Conservation (phyloP, 257 asterid genomes). For the Nyctanthes arbortristis region DNA sequence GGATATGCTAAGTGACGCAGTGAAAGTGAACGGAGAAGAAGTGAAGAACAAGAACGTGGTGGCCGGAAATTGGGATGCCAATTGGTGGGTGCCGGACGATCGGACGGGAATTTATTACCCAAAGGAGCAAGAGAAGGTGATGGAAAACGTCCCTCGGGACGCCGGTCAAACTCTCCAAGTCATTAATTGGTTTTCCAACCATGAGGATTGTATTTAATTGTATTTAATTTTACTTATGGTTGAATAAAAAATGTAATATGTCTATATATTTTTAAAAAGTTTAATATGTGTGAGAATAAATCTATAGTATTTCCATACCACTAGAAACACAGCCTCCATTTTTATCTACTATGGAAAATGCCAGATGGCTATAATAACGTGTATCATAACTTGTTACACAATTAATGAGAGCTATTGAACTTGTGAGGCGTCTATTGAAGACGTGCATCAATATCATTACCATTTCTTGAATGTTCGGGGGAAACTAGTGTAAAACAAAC, state of each 20-base stretch:
- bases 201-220: conserved; percentile 22
- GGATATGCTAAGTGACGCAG: conserved; percentile 32
- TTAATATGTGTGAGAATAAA: not conserved
- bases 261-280: not conserved
- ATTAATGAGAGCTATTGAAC: too few species aligned
- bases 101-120: conserved; percentile 72
- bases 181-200: conserved; percentile 44
- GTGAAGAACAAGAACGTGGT: conserved; percentile 31
- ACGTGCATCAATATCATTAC: too few species aligned
- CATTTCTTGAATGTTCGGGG: too few species aligned
- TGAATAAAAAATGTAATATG: not conserved
- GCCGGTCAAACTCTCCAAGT: conserved; percentile 38
- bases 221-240: conserved; percentile 1
- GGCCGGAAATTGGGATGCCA: not conserved
- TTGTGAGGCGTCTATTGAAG: too few species aligned
- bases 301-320: too few species aligned
- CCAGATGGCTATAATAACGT: too few species aligned
- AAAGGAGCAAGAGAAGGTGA: conserved; percentile 67
- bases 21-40: conserved; percentile 51
- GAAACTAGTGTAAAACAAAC: too few species aligned
- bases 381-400: too few species aligned
- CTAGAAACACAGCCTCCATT: too few species aligned
- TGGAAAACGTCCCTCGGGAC: conserved; percentile 48
- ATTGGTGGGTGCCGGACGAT: conserved; percentile 60
- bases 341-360: too few species aligned